These are phyloP conservation scores for Nymphaea colorata DNA, from an alignment of 164 flowering plant genomes.

Conservation along the genomic window DNA sequence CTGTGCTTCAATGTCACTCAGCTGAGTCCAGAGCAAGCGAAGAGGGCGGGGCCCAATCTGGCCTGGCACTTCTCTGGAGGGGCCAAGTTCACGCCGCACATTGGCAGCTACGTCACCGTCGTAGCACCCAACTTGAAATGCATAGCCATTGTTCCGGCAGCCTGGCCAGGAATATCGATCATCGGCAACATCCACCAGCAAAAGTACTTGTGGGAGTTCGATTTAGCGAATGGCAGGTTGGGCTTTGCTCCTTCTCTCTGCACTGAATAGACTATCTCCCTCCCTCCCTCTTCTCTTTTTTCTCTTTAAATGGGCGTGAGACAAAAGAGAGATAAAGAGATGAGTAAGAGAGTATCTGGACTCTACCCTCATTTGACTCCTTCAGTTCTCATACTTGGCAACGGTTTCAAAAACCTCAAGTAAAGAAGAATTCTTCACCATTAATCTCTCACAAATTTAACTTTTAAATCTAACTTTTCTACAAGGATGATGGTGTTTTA, in stretches of 20 bases:
- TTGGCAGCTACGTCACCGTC: constrained; percentile 54
- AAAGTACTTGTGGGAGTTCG: constrained; percentile 62
- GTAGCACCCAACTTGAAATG: constrained; percentile 37
- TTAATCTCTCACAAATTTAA: too few relatives aligned
- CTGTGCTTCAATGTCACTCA: constrained; percentile 33
- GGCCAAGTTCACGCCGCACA: constrained; percentile 46
- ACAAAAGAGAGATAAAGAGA: too few relatives aligned
- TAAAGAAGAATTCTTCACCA: too few relatives aligned
- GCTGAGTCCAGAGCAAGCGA: constrained; percentile 3
- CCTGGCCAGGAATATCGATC: constrained; percentile 27
- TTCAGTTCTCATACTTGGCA: too few relatives aligned
- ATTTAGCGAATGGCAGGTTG: constrained; percentile 18
- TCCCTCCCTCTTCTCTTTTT: too few relatives aligned
- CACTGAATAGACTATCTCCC: not conserved
- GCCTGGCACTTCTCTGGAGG: constrained; percentile 43
- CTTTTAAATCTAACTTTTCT: too few relatives aligned
- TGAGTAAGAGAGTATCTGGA: too few relatives aligned
- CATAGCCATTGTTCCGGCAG: constrained; percentile 30
- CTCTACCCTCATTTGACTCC: too few relatives aligned
- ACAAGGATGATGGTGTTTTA: too few relatives aligned
- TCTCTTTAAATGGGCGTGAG: too few relatives aligned
- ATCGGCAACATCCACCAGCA: constrained; percentile 82
- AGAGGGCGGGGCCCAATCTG: constrained; percentile 22
- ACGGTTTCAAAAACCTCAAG: too few relatives aligned
- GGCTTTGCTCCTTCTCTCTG: constrained; percentile 19